Evolutionary conservation across 352 stramenopile species (phyloP).

Genomic region (Globisporangium spinosum): DNA sequence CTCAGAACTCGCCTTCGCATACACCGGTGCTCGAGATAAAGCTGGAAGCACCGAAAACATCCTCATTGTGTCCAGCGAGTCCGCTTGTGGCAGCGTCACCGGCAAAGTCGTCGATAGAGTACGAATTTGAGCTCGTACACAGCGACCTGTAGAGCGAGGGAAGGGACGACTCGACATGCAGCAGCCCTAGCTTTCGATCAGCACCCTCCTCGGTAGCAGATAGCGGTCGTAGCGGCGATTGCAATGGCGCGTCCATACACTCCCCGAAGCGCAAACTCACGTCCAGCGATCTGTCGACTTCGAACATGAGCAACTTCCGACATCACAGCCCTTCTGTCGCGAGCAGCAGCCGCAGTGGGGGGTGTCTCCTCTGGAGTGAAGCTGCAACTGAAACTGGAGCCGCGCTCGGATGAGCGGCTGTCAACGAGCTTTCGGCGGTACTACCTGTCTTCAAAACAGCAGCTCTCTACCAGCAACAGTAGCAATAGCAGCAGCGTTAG

Average conservation of each 20-base stretch:
- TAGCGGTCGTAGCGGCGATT: neutral
- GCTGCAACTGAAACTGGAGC: slow-evolving; percentile 16
- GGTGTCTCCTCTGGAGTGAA: neutral
- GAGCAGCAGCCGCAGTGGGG: neutral
- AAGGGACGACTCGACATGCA: neutral
- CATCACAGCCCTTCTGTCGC: neutral
- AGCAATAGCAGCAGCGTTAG: slow-evolving; percentile 9
- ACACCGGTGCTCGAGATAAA: neutral
- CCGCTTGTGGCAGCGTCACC: neutral
- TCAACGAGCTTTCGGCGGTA: slow-evolving; percentile 34
- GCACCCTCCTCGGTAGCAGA: neutral
- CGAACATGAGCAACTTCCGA: neutral
- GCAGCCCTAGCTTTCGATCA: neutral
- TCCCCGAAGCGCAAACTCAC: neutral
- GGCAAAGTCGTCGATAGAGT: neutral
- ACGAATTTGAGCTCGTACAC: neutral
- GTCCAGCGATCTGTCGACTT: slow-evolving; percentile 11
- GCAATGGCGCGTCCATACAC: neutral
- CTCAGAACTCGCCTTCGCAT: no score
- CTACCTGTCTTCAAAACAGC: slow-evolving; percentile 27
- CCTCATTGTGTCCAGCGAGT: neutral
- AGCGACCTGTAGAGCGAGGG: neutral
- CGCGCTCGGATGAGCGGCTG: slow-evolving; percentile 14
- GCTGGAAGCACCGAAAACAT: neutral
- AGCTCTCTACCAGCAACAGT: slow-evolving; percentile 16